Base-by-base conservation (phyloP, 306 rosid genomes). In the Cyamopsis tetragonoloba region DNA sequence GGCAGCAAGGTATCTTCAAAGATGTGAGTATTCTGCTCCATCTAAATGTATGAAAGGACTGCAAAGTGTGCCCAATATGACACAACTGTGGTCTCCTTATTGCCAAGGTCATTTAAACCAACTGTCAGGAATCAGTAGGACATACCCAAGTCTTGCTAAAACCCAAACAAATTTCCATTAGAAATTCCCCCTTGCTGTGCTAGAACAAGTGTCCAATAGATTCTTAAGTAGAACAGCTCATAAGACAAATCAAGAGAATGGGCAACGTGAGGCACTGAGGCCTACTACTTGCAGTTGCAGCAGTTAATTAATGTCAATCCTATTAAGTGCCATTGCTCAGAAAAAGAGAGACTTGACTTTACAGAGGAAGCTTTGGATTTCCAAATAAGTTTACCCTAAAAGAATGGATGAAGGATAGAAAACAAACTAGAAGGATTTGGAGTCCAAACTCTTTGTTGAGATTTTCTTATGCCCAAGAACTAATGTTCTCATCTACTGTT, bases 291-390 rank as follows among this genome's bases (percentile, higher is more conserved):
- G 46, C 18, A 18, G 39, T 32, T 47, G 46, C 18, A 18, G 39
- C 71, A 17, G 44, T 19, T 3, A 58, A 66, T 27, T 20, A 11
- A 3, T n/a, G 19, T 48, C 32, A 32, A 18, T 24, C 44, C 18
- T 65, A 11, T 48, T 9, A 18, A 66, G 6, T 7, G 17, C 8
- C 22, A 3, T 39, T 22, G 51, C 13, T 3, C 13, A 7, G 15
- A n/a, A 7, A 49, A 14, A 15, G 15, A 62, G 7, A 20, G 17
- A 39, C 43, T 24, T 6, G 11, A 20, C 15, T 7, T 32, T 27
- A 62, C 6, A 30, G 48, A 53, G n/a, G n/a, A n/a, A n/a, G 59
- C 66, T 63, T 63, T 20, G 12, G 12, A 24, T 30, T 55, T 73
- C 51, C 38, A 23, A n/a, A 26, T 28, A 6, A 10, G 28, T 73